Conservation (phyloP, 257 asterid species). For the Cinchona pubescens region DNA sequence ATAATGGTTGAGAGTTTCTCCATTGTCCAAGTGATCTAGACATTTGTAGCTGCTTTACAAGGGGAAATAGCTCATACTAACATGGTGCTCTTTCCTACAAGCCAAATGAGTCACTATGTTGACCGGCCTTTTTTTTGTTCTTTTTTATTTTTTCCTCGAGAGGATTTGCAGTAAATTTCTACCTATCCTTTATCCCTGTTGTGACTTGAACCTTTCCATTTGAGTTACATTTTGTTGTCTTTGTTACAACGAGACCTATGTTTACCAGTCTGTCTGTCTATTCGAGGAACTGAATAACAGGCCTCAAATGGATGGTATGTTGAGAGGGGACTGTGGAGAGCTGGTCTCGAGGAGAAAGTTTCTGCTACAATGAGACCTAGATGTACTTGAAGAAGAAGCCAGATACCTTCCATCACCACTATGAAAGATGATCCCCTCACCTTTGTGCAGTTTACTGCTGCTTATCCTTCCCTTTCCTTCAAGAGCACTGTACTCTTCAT, state of each 20-base stretch:
- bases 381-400: constrained; percentile 91
- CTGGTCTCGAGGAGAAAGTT: constrained; percentile 68
- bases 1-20: not conserved
- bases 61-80: not conserved
- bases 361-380: constrained; percentile 77
- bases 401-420: constrained; percentile 66
- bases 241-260: too few relatives aligned
- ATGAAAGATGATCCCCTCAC: constrained; percentile 31
- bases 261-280: too few relatives aligned
- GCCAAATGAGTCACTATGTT: not conserved
- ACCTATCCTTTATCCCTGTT: too few relatives aligned
- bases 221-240: too few relatives aligned
- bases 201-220: too few relatives aligned
- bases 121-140: too few relatives aligned
- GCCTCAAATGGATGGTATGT: constrained; percentile 42
- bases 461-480: constrained; percentile 55
- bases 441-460: constrained; percentile 42
- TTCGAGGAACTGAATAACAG: not conserved
- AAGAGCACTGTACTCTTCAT: constrained; percentile 45
- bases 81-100: too few relatives aligned
- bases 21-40: not conserved
- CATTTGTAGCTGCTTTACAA: constrained; percentile 3
- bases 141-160: too few relatives aligned
- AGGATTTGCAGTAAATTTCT: too few relatives aligned
- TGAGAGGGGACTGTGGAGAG: constrained; percentile 68